Evolutionary conservation across 306 rosid genomes (phyloP).

Genomic region (Geum urbanum): DNA sequence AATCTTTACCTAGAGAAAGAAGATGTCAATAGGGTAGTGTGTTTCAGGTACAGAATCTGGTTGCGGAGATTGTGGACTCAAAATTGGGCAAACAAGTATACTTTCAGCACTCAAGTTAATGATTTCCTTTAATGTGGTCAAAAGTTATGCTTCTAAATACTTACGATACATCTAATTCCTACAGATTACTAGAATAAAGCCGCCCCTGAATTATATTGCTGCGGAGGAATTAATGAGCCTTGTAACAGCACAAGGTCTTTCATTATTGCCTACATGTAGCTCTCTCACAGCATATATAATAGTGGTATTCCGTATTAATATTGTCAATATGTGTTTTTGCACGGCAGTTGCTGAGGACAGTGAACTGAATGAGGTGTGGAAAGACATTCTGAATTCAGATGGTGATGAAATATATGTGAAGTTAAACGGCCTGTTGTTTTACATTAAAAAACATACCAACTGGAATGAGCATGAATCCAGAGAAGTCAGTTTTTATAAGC

Average conservation of each 20-base stretch:
- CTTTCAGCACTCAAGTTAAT: conserved; percentile 10
- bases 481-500: no score
- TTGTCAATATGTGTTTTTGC: conserved; percentile 21
- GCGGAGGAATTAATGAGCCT: conserved; percentile 97
- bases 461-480: no score
- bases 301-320: conserved; percentile 11
- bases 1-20: conserved; percentile 15
- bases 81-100: conserved; percentile 89
- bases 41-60: conserved; percentile 83
- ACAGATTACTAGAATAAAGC: conserved; percentile 78
- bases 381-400: conserved; percentile 79
- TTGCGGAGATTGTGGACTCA: conserved; percentile 85
- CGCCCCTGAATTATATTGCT: conserved; percentile 76
- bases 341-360: conserved; percentile 74
- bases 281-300: background rate
- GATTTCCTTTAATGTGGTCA: background rate
- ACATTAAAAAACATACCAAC: background rate
- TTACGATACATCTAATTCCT: conserved; percentile 4
- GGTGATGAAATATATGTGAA: conserved; percentile 97
- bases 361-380: conserved; percentile 92
- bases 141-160: background rate
- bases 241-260: conserved; percentile 93
- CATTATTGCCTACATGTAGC: conserved; percentile 11
- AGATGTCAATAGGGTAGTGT: conserved; percentile 16
- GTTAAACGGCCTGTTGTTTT: conserved; percentile 39